phyloP scores from a whole-genome alignment of 345 rosid genomes.

The Arabis hirsuta region DNA sequence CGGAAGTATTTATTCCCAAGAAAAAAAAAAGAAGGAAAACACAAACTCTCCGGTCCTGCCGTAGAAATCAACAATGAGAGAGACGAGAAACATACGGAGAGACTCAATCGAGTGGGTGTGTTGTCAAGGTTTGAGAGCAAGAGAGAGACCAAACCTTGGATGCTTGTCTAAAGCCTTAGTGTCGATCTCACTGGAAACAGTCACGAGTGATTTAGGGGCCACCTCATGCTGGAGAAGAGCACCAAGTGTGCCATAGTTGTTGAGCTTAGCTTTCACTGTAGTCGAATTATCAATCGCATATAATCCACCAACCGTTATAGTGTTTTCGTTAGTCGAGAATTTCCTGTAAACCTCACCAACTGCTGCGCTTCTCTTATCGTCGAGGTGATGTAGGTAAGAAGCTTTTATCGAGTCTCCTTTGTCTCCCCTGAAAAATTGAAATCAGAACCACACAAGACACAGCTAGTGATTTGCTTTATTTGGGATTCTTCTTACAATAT shows the following conservation, averaged over 20 bases:
- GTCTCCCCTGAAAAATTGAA: slow-evolving; percentile 64
- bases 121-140: slow-evolving; percentile 75
- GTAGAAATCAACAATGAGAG: slow-evolving; percentile 55
- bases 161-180: slow-evolving; percentile 78
- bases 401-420: slow-evolving; percentile 84
- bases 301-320: slow-evolving; percentile 76
- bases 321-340: slow-evolving; percentile 90
- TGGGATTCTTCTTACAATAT: slow-evolving; percentile 59
- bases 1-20: slow-evolving; percentile 41
- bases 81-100: slow-evolving; percentile 12
- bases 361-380: slow-evolving; percentile 66
- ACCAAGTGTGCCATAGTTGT: slow-evolving; percentile 80
- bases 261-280: slow-evolving; percentile 78
- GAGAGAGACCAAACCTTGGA: slow-evolving; percentile 81
- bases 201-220: slow-evolving; percentile 69
- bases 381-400: slow-evolving; percentile 76
- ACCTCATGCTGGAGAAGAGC: slow-evolving; percentile 90
- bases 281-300: slow-evolving; percentile 78
- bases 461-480: not conserved
- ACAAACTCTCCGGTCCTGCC: slow-evolving; percentile 21
- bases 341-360: slow-evolving; percentile 80
- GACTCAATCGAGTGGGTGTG: slow-evolving; percentile 2
- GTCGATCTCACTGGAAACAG: slow-evolving; percentile 84
- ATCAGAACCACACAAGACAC: slow-evolving; percentile 24
- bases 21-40: not conserved